Evolutionary conservation across 2,329 filamentous ascomycete species (phyloP).

Genomic region (Akanthomyces lecanii): DNA sequence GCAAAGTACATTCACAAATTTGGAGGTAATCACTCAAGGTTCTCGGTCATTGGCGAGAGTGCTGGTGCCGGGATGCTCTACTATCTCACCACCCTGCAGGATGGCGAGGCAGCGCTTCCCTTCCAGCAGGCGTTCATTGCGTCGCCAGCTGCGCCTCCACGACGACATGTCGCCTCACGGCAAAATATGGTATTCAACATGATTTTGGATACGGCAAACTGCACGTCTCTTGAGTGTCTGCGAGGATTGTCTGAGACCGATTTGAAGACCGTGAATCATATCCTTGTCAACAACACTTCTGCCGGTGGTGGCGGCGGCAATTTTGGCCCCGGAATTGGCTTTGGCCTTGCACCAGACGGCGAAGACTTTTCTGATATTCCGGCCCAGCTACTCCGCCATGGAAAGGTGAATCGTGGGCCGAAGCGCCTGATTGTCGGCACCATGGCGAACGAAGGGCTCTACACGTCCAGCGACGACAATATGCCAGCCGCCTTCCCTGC

Average conservation of each 20-base stretch:
- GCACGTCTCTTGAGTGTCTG: conserved; percentile 15
- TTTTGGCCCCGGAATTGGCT: conserved; percentile 21
- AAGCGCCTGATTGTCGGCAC: conserved; percentile 18
- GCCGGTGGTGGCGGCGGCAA: conserved; percentile 21
- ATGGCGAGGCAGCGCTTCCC: conserved; percentile 33
- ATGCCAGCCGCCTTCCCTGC: conserved; percentile 17
- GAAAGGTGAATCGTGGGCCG: conserved; percentile 12
- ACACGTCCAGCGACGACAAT: conserved; percentile 17
- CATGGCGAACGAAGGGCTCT: conserved; percentile 19
- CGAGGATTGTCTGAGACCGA: conserved; percentile 15
- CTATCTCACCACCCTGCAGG: conserved; percentile 47
- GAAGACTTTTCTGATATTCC: conserved; percentile 20
- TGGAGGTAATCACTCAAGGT: conserved; percentile 46
- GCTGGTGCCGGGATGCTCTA: conserved; percentile 51
- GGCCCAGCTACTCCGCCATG: conserved; percentile 12
- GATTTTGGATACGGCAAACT: conserved; percentile 17
- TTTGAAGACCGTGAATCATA: conserved; percentile 16
- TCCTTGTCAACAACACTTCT: conserved; percentile 20
- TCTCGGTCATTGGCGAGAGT: conserved; percentile 48
- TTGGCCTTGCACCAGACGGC: conserved; percentile 21
- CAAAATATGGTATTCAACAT: conserved; percentile 17
- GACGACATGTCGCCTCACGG: conserved; percentile 16
- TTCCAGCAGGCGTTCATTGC: conserved; percentile 30
- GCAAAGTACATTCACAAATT: conserved; percentile 45
- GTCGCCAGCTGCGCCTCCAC: conserved; percentile 17